phyloP scores from a whole-genome alignment of 495 filamentous ascomycete species.

The Viridothelium virens region DNA sequence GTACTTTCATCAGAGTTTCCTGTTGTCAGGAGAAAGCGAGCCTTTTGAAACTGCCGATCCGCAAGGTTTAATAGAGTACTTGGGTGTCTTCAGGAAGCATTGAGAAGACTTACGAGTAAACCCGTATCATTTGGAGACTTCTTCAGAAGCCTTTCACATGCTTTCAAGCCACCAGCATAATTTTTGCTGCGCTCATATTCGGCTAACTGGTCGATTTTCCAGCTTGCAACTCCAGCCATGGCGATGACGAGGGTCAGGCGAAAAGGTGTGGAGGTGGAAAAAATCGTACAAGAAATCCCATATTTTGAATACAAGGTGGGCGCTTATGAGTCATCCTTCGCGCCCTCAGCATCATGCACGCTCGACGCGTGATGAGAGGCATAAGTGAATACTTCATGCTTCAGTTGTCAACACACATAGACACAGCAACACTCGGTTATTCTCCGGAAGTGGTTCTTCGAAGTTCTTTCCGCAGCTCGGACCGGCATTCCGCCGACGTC shows the following conservation, averaged over 20 bases:
- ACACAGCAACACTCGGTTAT: neutral
- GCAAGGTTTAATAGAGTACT: neutral
- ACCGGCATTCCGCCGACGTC: neutral
- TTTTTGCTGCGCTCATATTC: neutral
- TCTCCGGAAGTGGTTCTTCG: neutral
- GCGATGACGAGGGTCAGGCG: neutral
- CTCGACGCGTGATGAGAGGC: neutral
- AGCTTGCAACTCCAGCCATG: neutral
- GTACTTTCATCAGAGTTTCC: neutral
- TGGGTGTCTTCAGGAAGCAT: too few relatives aligned
- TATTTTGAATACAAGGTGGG: neutral
- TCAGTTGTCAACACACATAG: neutral
- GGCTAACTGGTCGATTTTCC: neutral
- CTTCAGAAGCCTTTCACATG: neutral
- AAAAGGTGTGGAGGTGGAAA: neutral
- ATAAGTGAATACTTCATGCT: neutral
- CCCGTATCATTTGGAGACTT: neutral
- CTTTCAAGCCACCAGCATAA: neutral
- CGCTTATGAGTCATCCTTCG: neutral
- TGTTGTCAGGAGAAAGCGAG: neutral
- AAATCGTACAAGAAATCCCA: neutral
- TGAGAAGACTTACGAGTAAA: constrained; percentile 1
- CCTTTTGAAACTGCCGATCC: neutral
- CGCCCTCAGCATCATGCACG: neutral
- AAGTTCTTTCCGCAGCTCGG: too few relatives aligned